phyloP scores from a whole-genome alignment of 163 green algal species.

The Scenedesmus sp. region DNA sequence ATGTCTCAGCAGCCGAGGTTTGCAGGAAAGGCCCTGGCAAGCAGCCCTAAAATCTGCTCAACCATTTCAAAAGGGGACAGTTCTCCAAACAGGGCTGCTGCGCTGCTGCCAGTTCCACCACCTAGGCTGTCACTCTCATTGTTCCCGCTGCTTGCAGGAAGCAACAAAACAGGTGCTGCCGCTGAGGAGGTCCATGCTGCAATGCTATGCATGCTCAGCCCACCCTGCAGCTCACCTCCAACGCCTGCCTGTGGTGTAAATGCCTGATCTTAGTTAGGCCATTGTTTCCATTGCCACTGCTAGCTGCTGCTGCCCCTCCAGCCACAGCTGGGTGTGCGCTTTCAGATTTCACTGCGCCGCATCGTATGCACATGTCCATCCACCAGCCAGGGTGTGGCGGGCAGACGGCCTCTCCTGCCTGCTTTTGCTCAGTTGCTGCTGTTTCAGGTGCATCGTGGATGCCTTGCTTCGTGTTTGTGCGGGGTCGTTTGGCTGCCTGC shows the following conservation, averaged over 20 bases:
- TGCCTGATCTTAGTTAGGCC: conserved; percentile 47
- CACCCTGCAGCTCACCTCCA: conserved; percentile 30
- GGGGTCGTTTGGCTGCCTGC: conserved; percentile 3
- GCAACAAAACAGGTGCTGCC: neutral
- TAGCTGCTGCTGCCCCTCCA: neutral
- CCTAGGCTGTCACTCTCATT: no score
- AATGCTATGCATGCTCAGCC: conserved; percentile 2
- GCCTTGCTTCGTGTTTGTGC: neutral
- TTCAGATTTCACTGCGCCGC: conserved; percentile 22
- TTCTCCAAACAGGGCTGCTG: no score
- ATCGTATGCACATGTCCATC: conserved; percentile 49
- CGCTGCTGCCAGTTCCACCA: neutral
- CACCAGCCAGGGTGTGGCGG: conserved; percentile 41
- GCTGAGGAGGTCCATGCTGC: no score
- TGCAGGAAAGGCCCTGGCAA: neutral
- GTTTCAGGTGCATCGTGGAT: neutral
- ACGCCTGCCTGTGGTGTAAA: conserved; percentile 17
- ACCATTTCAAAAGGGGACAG: no score
- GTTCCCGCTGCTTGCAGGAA: neutral
- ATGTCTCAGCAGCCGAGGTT: neutral
- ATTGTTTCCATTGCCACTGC: neutral
- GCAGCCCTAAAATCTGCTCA: neutral
- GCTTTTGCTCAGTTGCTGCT: neutral
- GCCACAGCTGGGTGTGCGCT: neutral
- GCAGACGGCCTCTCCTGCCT: conserved; percentile 9